Base-by-base conservation (phyloP, 148 eudicot species). In the Rhododendron kiyosumense region DNA sequence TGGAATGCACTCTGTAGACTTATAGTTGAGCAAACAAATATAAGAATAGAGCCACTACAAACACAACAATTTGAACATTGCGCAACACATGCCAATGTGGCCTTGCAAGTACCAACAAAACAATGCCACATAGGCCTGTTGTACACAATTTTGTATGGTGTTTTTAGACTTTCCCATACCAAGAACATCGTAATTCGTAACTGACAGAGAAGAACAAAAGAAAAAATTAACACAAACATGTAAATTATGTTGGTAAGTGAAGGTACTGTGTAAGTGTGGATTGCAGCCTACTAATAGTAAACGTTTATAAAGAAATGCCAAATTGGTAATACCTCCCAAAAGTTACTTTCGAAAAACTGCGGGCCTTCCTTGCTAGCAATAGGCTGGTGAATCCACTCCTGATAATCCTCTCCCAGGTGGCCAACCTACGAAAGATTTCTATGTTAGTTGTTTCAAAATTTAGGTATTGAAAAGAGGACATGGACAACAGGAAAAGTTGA, bases 301-400 rank as follows among this genome's bases (percentile, higher is more conserved):
- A 32, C 18, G 4, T 30, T 14, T 71, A 14, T 71, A 30, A 14
- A n/a, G 28, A 2, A 71, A 26, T 7, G 78, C 46, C 26, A 10
- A 57, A 71, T 71, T 14, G n/a, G 32, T 17, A 82, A 32, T 94
- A 94, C 99, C 99, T 97, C 99, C 98, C 92, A 91, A 86, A 95
- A 91, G 83, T 94, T 94, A 91, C 92, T 97, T 87, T 77, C 93
- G 78, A 97, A 97, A 82, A 97, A 95, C 36, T 98, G 98, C 83
- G 99, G 99, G 54, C 98, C 95, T 91, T 94, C 98, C 91, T 92
- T 94, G 93, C 93, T 88, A 43, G 94, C 95, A 87, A 97, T 95
- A 78, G 99, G 98, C 84, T 93, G 94, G 91, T 95, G 98, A 85
- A 97, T 93, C 99, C 99, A 97, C 86, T 93, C 98, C 84, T 97